Conservation (phyloP, 2,329 filamentous ascomycete species). For the Phyllosticta paracitricarpa region DNA sequence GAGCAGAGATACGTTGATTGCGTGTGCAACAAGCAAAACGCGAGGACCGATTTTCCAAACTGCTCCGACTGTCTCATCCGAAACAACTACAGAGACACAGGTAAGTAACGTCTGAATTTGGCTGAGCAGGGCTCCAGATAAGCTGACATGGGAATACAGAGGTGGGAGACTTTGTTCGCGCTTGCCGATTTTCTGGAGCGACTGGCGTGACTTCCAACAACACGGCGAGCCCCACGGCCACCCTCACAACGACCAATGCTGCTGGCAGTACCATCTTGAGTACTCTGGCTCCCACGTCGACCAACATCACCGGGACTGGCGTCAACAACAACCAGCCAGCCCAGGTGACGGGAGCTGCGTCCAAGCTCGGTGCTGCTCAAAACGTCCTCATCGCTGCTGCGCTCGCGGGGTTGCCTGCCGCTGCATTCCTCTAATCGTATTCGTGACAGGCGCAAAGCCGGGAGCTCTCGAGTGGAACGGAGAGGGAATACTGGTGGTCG, state of each 20-base stretch:
- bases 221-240: constrained; percentile 9
- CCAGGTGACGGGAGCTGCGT: not conserved
- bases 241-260: not conserved
- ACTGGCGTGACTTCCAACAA: constrained; percentile 6
- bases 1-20: constrained; percentile 16
- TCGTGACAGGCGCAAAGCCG: not conserved
- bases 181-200: constrained; percentile 22
- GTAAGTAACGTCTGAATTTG: not conserved
- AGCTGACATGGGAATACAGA: constrained; percentile 10
- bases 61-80: constrained; percentile 22
- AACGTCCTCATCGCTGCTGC: not conserved
- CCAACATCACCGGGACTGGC: not conserved
- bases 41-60: constrained; percentile 18
- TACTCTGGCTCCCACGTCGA: not conserved
- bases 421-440: not conserved
- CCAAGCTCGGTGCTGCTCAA: not conserved
- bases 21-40: constrained; percentile 21
- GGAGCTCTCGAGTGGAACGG: not conserved
- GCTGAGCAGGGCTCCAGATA: not conserved
- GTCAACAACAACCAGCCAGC: not conserved
- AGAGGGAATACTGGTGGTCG: not conserved
- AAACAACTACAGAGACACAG: constrained; percentile 15
- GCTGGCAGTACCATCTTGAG: not conserved
- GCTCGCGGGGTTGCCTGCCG: not conserved
- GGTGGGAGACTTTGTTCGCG: constrained; percentile 20